Evolutionary conservation across 306 rosid species (phyloP).

Genomic region (Inga laurina): DNA sequence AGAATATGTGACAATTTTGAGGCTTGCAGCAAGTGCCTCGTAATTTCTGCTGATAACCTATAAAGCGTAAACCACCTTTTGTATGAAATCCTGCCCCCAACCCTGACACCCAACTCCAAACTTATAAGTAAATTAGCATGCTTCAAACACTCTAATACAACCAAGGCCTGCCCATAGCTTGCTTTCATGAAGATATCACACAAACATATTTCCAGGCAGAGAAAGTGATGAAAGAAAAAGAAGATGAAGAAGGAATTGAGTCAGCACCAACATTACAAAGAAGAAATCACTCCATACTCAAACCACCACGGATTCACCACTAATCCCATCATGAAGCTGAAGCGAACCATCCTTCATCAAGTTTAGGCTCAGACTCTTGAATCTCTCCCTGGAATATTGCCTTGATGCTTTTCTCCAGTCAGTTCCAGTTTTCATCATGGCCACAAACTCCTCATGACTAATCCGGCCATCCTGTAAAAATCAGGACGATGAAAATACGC

Average conservation of each 20-base stretch:
- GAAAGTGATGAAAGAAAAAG: conserved; percentile 25
- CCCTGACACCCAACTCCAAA: conserved; percentile 31
- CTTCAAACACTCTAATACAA: conserved; percentile 22
- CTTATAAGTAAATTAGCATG: conserved; percentile 22
- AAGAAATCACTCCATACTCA: conserved; percentile 39
- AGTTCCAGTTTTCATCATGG: conserved; percentile 99
- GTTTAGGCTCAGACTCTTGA: conserved; percentile 95
- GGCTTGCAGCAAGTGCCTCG: conserved; percentile 17
- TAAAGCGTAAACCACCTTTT: conserved; percentile 23
- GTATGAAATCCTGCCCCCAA: conserved; percentile 39
- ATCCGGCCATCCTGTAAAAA: conserved; percentile 76
- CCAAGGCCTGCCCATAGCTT: conserved; percentile 34
- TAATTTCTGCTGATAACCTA: conserved; percentile 31
- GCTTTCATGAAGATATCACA: conserved; percentile 37
- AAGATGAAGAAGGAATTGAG: conserved; percentile 28
- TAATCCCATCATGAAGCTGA: conserved; percentile 87
- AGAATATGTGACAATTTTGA: conserved; percentile 43
- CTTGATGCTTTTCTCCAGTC: conserved; percentile 99
- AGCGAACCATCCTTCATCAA: conserved; percentile 97
- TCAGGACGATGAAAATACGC: conserved; percentile 3
- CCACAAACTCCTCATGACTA: conserved; percentile 92
- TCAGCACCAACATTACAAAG: conserved; percentile 38
- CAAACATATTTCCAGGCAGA: conserved; percentile 40
- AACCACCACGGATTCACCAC: conserved; percentile 83
- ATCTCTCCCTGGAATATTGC: conserved; percentile 97